phyloP scores from a whole-genome alignment of 257 asterid species.

The Eucommia ulmoides region DNA sequence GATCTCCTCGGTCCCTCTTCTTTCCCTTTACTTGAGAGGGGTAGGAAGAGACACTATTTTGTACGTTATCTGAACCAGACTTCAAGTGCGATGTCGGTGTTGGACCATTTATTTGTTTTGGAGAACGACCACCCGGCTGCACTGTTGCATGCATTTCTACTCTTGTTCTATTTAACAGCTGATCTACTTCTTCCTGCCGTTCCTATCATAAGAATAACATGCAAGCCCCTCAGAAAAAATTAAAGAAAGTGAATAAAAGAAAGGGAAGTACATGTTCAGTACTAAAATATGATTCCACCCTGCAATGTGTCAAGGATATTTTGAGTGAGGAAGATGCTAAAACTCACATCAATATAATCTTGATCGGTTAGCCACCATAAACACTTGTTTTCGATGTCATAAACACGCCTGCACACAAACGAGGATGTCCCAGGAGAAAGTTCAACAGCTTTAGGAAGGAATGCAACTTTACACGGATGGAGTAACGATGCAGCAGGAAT shows the following conservation, averaged over 20 bases:
- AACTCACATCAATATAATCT: conserved; percentile 67
- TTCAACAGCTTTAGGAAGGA: conserved; percentile 79
- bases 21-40: conserved; percentile 33
- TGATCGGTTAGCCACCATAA: conserved; percentile 88
- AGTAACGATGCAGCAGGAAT: conserved; percentile 76
- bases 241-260: too few relatives aligned
- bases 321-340: not conserved
- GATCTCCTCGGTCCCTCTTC: conserved; percentile 38
- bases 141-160: conserved; percentile 33
- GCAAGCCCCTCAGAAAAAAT: too few relatives aligned
- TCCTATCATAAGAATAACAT: too few relatives aligned
- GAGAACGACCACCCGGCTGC: conserved; percentile 33
- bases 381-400: conserved; percentile 33
- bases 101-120: conserved; percentile 26
- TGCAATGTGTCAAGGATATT: not conserved
- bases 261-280: too few relatives aligned
- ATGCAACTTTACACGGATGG: conserved; percentile 96
- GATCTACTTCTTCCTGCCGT: conserved; percentile 37
- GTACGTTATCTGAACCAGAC: conserved; percentile 23
- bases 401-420: conserved; percentile 76
- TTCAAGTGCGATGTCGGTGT: conserved; percentile 22
- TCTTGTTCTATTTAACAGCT: conserved; percentile 27
- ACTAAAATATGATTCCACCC: not conserved
- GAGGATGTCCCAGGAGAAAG: conserved; percentile 66
- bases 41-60: conserved; percentile 14